These are phyloP conservation scores for Pisolithus microcarpus DNA, from an alignment of 768 basidiomycete genomes.

Conservation along the genomic window DNA sequence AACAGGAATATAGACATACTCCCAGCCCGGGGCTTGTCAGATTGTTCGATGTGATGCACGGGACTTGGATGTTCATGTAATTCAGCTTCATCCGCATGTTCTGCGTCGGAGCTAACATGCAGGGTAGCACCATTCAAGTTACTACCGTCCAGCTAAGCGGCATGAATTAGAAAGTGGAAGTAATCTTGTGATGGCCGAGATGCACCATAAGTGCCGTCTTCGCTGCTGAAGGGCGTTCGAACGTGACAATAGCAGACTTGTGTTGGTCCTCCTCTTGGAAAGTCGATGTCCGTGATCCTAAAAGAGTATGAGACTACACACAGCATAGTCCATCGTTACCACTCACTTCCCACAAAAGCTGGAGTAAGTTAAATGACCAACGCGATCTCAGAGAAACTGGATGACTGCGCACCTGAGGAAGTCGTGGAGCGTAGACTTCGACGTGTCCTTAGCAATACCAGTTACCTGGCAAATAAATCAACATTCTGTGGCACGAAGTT, in stretches of 20 bases:
- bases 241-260: conserved; percentile 62
- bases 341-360: conserved; percentile 85
- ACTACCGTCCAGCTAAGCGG: conserved; percentile 59
- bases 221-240: conserved; percentile 78
- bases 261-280: conserved; percentile 30
- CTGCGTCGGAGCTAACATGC: conserved; percentile 61
- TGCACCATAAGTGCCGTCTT: conserved; percentile 79
- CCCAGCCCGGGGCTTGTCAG: conserved; percentile 86
- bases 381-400: background rate
- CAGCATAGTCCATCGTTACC: background rate
- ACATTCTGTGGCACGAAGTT: background rate
- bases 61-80: conserved; percentile 28
- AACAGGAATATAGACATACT: conserved; percentile 38
- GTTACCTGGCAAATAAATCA: conserved; percentile 48
- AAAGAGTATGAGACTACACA: conserved; percentile 1
- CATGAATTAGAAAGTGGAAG: background rate
- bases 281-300: conserved; percentile 65
- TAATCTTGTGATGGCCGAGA: background rate
- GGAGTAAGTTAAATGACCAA: background rate
- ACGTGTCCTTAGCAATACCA: conserved; percentile 59
- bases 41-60: conserved; percentile 55
- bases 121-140: conserved; percentile 67
- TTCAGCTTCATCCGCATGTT: conserved; percentile 49
- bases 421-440: conserved; percentile 60
- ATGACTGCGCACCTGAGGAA: conserved; percentile 65